Base-by-base conservation (phyloP, 164 flowering plant species). In the Berberis thunbergii region DNA sequence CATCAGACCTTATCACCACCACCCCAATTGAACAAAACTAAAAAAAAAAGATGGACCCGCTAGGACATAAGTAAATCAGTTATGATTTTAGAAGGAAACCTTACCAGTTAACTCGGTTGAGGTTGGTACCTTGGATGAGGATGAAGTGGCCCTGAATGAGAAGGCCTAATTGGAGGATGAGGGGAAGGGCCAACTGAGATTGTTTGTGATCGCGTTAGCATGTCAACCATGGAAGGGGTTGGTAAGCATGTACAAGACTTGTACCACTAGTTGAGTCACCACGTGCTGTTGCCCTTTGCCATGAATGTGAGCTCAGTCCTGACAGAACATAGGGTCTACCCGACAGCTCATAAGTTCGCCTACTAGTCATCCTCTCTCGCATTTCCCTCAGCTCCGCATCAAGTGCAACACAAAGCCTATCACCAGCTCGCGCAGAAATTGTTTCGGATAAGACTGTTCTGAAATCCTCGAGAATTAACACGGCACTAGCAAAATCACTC, bases 221-320 rank as follows among this genome's bases (percentile, higher is more conserved):
- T 88, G 73, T 89, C 85, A 4, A 76, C 80, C 99, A 94, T 94
- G 6, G 91, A 78, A 12, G 95, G 91, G 1, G 99, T 94, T 86
- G 97, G 63, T 94, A 91, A 11, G 82, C 79, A 68, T 84, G 88
- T 42, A 88, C 66, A 2, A 84, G 76, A 73, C 82, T 84, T 53
- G 84, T 58, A 45, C 84, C 80, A 26, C 80, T 84, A 0, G 88
- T 83, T 2, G 91, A 82, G 69, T 88, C 93, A 1, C 98, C 98
- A 10, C 98, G 71, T 10, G 97, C 86, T 2, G 97, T 94, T 59
- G 99, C 99, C 59, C 99, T 79, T 74, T 94, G 97, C 96, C 89
- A 91, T 48, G 97, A 89, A 70, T 94, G 99, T 12, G 99, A 94
- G 77, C 97, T 91, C 80, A 94, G 63, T 45, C 99, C 99, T 1